These are phyloP conservation scores for Microthyrium microscopicum DNA, from an alignment of 2,329 filamentous ascomycete species.

Conservation along the genomic window DNA sequence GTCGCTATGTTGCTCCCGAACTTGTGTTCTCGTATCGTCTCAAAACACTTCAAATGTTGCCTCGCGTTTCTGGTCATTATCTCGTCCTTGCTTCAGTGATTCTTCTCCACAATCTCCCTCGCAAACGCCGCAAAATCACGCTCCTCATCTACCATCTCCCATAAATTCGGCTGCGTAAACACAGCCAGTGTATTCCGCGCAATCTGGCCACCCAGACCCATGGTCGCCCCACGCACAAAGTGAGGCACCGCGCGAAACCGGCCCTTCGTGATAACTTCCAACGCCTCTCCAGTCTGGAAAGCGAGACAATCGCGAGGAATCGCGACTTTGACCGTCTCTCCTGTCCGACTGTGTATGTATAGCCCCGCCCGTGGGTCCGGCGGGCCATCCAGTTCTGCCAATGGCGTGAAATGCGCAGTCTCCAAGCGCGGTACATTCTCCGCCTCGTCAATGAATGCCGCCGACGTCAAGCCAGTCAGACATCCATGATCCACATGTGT, in stretches of 20 bases:
- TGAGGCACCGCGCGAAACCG: conserved; percentile 90
- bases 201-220: conserved; percentile 29
- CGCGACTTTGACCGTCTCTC: conserved; percentile 71
- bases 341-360: conserved; percentile 82
- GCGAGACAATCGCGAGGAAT: conserved; percentile 85
- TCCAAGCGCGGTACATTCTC: conserved; percentile 20
- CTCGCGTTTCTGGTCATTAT: conserved; percentile 7
- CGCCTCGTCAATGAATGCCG: conserved; percentile 86
- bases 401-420: conserved; percentile 17
- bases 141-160: conserved; percentile 56
- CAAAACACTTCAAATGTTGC: too few relatives aligned
- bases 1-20: too few relatives aligned
- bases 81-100: conserved; percentile 24
- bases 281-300: conserved; percentile 87
- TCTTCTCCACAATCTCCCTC: conserved; percentile 30
- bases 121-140: conserved; percentile 65
- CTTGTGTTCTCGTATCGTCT: too few relatives aligned
- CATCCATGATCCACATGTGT: conserved; percentile 85
- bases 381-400: conserved; percentile 56
- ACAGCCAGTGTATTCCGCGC: conserved; percentile 74
- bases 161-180: conserved; percentile 91
- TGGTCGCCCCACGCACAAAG: conserved; percentile 66
- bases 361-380: conserved; percentile 75
- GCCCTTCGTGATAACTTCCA: conserved; percentile 82
- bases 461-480: conserved; percentile 80